Evolutionary conservation across 73 alveolate genomes (phyloP).

Genomic region (Paramecium biaurelia): DNA sequence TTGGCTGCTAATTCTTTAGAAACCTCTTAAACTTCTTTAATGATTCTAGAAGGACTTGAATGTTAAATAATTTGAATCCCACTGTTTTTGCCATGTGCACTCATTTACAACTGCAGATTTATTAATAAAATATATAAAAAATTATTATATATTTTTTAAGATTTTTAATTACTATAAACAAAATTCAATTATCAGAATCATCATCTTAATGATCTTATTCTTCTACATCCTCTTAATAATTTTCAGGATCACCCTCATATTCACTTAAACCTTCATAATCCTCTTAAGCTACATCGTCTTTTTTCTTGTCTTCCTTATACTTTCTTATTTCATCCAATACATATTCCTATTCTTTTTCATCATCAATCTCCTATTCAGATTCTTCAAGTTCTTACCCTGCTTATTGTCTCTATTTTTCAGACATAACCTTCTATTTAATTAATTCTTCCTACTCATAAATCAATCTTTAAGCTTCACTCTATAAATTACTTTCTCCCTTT

Average conservation of each 20-base stretch:
- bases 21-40: neutral
- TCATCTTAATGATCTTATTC: neutral
- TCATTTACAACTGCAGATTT: neutral
- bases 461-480: slow-evolving; percentile 27
- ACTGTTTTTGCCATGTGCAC: neutral
- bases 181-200: neutral
- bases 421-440: neutral
- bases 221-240: neutral
- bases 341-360: slow-evolving; percentile 29
- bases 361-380: neutral
- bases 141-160: neutral
- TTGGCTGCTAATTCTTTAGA: neutral
- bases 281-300: neutral
- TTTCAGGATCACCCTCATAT: slow-evolving; percentile 41
- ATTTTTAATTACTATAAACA: neutral
- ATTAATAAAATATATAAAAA: neutral
- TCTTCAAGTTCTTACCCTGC: slow-evolving; percentile 9
- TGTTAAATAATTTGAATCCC: neutral
- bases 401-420: neutral
- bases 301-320: slow-evolving; percentile 19
- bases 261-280: slow-evolving; percentile 25
- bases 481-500: neutral
- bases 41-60: neutral
- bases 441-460: neutral
- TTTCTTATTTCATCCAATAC: slow-evolving; percentile 26